Evolutionary conservation across 1,139 yeast genomes (phyloP), one percentile per base, ranked within the genome.

Genomic region (Pichia sp.): DNA sequence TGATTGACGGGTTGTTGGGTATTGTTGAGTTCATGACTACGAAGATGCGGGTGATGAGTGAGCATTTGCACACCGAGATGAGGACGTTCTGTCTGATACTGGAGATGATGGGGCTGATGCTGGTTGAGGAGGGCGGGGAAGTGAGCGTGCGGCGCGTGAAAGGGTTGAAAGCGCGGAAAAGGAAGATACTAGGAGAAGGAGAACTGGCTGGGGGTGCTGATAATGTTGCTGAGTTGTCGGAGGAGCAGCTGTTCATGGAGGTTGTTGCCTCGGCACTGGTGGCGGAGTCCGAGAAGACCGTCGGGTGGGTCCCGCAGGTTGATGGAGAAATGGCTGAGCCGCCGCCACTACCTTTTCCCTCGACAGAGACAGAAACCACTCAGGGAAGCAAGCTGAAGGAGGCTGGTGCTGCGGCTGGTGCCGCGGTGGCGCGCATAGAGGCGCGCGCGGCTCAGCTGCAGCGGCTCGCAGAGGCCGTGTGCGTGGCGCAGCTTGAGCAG

Each of bases 21-120:
- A 36, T 57, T 22, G 37, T 58, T 17, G 49, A 49, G 8, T 46
- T 49, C 11, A 34, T 52, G 10, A 46, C 54, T 33, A 25, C 18
- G 14, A 58, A 59, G 26, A 55, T 68, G 24, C 61, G 61, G 30
- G 69, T 63, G 31, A 48, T 70, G 35, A 59, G 68, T 35, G 61
- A 59, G 38, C 56, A 63, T 28, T 49, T 69, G 14, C 61, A 53
- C 43, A 56, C 62, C 5, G 60, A 65, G 30, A 56, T 68, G 41
- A 53, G 58, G n/a, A 59, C 79, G 31, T 69, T 74, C 40, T 77
- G 84, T 52, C 66, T 72, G 40, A 65, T 84, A 2, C 65, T 89
- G 40, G 95, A 85, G 54, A 72, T 84, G 2, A 78, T 88, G 70
- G 97, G 97, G 1, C 66, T 89, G 40, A 60, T 83, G 19, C 63